These are phyloP conservation scores for Pseudogymnoascus sp. DNA, from an alignment of 2,329 filamentous ascomycete genomes.

Conservation along the genomic window DNA sequence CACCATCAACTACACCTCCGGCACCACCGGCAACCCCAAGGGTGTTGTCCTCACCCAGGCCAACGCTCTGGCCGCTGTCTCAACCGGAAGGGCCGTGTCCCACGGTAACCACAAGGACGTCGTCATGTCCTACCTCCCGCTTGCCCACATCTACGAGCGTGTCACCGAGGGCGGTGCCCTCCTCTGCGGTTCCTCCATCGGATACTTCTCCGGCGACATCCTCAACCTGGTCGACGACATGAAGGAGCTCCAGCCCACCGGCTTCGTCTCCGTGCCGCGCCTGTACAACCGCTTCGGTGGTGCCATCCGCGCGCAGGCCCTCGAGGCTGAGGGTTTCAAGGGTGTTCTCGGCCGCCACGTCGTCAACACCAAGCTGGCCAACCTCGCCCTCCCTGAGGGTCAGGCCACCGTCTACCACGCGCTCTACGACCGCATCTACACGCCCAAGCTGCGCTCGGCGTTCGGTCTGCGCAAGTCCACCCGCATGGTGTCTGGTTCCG, in stretches of 20 bases:
- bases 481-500: slow-evolving; percentile 78
- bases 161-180: slow-evolving; percentile 70
- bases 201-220: slow-evolving; percentile 92
- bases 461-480: slow-evolving; percentile 68
- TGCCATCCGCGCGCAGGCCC: slow-evolving; percentile 69
- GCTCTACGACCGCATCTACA: slow-evolving; percentile 82
- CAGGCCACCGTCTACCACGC: slow-evolving; percentile 73
- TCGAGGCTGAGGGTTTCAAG: slow-evolving; percentile 71
- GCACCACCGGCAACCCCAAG: slow-evolving; percentile 76
- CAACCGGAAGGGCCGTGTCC: slow-evolving; percentile 46
- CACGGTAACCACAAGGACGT: slow-evolving; percentile 49
- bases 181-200: slow-evolving; percentile 64
- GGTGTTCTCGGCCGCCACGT: slow-evolving; percentile 75
- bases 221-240: slow-evolving; percentile 80
- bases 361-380: slow-evolving; percentile 70
- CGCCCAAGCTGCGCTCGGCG: slow-evolving; percentile 74
- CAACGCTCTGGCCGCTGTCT: slow-evolving; percentile 68
- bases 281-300: slow-evolving; percentile 85
- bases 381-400: slow-evolving; percentile 61
- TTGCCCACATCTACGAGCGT: slow-evolving; percentile 91
- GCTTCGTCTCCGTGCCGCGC: slow-evolving; percentile 81
- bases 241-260: slow-evolving; percentile 74
- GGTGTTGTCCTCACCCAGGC: slow-evolving; percentile 75
- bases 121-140: slow-evolving; percentile 77
- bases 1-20: slow-evolving; percentile 88